Base-by-base conservation (phyloP, 2,329 filamentous ascomycete genomes). In the Ophiostoma populinum region DNA sequence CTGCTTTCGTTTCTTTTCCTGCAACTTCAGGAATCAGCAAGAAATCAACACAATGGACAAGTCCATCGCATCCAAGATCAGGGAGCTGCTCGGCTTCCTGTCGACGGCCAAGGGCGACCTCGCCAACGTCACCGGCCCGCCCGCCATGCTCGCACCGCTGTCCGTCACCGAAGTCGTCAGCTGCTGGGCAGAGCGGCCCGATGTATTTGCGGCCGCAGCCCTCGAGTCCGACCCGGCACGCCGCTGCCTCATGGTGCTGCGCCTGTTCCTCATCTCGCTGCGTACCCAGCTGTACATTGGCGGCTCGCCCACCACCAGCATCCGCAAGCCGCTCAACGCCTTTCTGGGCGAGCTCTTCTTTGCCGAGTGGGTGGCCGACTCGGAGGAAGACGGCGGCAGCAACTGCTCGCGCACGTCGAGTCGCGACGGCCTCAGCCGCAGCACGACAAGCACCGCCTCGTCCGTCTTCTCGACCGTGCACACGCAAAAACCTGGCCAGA, bases 281-380 rank as follows among this genome's bases (percentile, higher is more conserved):
- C 50, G 56, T 20, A 58, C 54, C 35, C 62, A 66, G 34, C 52
- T 65, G 35, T 66, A 66, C 43, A 54, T 64, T 9, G 58, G 46
- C 40, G 61, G 60, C 32, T 55, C 57, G 20, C 57, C 61, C 7
- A 53, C 51, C 20, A 53, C 59, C 24, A 63, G 60, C 40, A 63
- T 65, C 48, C 63, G 63, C 47, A 67, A 67, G 43, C 63, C 63
- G 2, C 54, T 67, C 6, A 67, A 67, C 39, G 62, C 63, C 6
- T 67, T 67, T 34, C 50, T 67, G 0, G 63, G 63, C 12, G 63
- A 67, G 46, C 40, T 66, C 1, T 67, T 66, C 42, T 42, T 67
- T 2, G 57, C 57, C 0, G 49, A 47, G 0, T 61, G 57, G 56
- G 42, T 67, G 2, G 57, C 57, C 0, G 49, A 47, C 0, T 61